phyloP scores from a whole-genome alignment of 1,284 basidiomycete genomes.

The Austroboletus niveus region DNA sequence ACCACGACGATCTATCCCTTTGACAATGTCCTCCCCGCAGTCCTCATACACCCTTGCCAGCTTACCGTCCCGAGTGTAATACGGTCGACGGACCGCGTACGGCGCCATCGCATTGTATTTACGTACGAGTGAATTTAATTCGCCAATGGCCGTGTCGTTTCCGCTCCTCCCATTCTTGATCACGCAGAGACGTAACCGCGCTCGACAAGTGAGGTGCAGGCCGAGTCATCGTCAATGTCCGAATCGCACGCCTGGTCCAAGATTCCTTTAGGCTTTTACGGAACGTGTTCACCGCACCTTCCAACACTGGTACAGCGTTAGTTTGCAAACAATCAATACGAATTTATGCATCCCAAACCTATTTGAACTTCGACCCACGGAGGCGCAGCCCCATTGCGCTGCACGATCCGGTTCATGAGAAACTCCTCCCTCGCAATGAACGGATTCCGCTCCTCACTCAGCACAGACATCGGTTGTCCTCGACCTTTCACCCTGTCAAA shows the following conservation, averaged over 20 bases:
- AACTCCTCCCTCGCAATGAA: conserved; percentile 79
- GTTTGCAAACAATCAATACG: conserved; percentile 1
- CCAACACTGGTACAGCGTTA: conserved; percentile 48
- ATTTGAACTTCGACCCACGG: conserved; percentile 88
- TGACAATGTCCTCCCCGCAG: conserved; percentile 51
- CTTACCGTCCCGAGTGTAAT: conserved; percentile 57
- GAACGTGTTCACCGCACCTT: conserved; percentile 59
- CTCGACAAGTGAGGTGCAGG: conserved; percentile 41
- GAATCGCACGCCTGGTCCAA: conserved; percentile 66
- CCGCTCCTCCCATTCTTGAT: conserved; percentile 71
- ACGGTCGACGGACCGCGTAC: conserved; percentile 63
- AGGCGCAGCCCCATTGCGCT: conserved; percentile 82
- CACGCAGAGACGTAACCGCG: conserved; percentile 52
- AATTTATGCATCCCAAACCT: conserved; percentile 40
- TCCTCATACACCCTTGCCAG: conserved; percentile 56
- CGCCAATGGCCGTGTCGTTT: conserved; percentile 67
- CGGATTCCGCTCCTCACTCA: conserved; percentile 74
- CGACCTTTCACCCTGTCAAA: conserved; percentile 75
- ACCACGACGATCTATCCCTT: conserved; percentile 31
- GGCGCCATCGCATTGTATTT: conserved; percentile 73
- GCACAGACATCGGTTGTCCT: conserved; percentile 48
- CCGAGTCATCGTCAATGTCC: conserved; percentile 53
- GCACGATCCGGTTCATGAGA: conserved; percentile 87
- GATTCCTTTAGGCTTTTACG: conserved; percentile 59
- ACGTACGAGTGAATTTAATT: conserved; percentile 73